Evolutionary conservation across 441 rosid genomes (phyloP).

Genomic region (Syzygium malaccense): DNA sequence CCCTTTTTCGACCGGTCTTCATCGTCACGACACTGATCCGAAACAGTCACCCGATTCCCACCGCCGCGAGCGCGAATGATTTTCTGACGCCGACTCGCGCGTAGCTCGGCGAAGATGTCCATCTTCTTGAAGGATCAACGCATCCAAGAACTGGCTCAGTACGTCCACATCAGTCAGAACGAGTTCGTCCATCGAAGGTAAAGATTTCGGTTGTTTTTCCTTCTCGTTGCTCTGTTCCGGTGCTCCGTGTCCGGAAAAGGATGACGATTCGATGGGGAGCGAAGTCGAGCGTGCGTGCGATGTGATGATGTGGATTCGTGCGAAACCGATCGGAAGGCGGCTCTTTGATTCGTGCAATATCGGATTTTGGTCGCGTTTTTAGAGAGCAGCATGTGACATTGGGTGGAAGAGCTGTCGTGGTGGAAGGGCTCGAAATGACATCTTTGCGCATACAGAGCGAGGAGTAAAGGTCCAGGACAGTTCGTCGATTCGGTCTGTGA

Average conservation of each 20-base stretch:
- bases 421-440: background rate
- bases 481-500: background rate
- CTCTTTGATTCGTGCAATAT: background rate
- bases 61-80: background rate
- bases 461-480: background rate
- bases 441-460: background rate
- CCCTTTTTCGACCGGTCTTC: background rate
- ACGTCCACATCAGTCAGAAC: conserved; percentile 60
- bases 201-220: background rate
- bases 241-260: background rate
- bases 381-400: background rate
- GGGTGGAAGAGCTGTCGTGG: background rate
- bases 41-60: background rate
- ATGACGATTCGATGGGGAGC: background rate
- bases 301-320: background rate
- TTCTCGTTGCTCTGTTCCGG: background rate
- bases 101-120: background rate
- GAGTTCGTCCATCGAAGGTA: conserved; percentile 67
- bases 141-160: conserved; percentile 35
- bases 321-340: background rate
- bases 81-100: background rate
- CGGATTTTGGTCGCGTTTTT: background rate
- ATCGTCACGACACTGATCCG: background rate
- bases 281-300: background rate
- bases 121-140: conserved; percentile 35